Conservation (phyloP, 2,329 filamentous ascomycete species). For the Phialemonium atrogriseum region DNA sequence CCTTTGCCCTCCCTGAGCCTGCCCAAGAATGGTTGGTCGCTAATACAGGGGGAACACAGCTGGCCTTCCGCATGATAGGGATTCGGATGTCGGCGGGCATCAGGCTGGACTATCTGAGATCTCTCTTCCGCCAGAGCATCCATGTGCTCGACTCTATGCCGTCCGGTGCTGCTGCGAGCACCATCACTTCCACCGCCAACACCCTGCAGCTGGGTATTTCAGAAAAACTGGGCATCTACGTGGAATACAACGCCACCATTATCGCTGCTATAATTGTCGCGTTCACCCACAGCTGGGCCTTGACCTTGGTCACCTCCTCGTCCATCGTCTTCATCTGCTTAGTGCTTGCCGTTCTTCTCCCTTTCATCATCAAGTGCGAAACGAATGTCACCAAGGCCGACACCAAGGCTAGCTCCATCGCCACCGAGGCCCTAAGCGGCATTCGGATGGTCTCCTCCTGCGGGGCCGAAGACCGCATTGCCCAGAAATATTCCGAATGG, state of each 20-base stretch:
- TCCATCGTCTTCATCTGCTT: conserved; percentile 47
- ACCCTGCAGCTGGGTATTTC: conserved; percentile 57
- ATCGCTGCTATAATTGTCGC: conserved; percentile 45
- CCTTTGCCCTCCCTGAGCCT: background rate
- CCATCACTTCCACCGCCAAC: conserved; percentile 57
- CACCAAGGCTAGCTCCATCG: conserved; percentile 48
- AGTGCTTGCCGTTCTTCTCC: conserved; percentile 38
- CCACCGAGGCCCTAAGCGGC: conserved; percentile 51
- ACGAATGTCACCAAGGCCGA: conserved; percentile 40
- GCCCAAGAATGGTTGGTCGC: background rate
- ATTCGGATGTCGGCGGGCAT: conserved; percentile 53
- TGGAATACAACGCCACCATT: conserved; percentile 47
- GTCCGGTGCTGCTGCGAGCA: conserved; percentile 50
- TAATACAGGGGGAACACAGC: conserved; percentile 25
- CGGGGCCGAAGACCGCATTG: conserved; percentile 48
- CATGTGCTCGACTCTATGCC: conserved; percentile 60
- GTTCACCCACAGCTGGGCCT: conserved; percentile 48
- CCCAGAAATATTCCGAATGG: conserved; percentile 44
- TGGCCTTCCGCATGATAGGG: conserved; percentile 53
- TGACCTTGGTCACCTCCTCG: conserved; percentile 51
- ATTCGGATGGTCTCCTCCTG: conserved; percentile 57
- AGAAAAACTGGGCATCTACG: conserved; percentile 50
- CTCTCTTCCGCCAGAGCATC: conserved; percentile 57
- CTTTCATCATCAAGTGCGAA: conserved; percentile 47
- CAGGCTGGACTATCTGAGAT: conserved; percentile 55